phyloP scores from a whole-genome alignment of 306 rosid genomes.

The Luffa acutangula region DNA sequence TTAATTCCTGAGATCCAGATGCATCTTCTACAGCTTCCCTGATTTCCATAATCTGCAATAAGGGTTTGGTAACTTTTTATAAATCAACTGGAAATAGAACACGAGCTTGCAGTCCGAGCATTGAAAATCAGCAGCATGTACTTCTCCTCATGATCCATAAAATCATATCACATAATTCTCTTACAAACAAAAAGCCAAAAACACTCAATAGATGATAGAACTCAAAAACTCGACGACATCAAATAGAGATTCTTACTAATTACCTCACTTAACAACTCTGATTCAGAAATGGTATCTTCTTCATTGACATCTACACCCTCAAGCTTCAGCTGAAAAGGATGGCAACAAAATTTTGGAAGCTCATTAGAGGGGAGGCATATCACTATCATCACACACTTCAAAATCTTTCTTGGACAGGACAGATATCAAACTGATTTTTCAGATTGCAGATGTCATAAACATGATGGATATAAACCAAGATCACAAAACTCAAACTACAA shows the following conservation, averaged over 20 bases:
- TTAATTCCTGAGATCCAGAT: slow-evolving; percentile 41
- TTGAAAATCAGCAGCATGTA: neutral
- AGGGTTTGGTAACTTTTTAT: neutral
- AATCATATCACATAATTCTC: neutral
- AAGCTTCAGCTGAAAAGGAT: slow-evolving; percentile 50
- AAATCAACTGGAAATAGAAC: neutral
- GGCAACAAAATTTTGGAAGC: slow-evolving; percentile 5
- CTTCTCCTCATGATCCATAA: neutral
- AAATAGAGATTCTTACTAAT: slow-evolving; percentile 7
- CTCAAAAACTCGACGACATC: neutral
- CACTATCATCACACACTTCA: neutral
- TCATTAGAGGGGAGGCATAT: neutral
- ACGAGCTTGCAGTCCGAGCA: neutral
- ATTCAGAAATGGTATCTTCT: slow-evolving; percentile 75
- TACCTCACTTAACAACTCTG: slow-evolving; percentile 72
- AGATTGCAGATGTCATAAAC: neutral
- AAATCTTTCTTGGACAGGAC: neutral
- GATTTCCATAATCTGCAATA: slow-evolving; percentile 79
- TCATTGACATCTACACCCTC: slow-evolving; percentile 71
- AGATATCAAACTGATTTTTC: neutral
- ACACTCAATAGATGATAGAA: neutral
- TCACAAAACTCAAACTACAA: neutral
- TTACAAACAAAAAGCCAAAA: neutral
- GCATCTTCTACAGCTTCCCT: slow-evolving; percentile 95
- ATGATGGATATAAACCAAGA: neutral